phyloP scores from a whole-genome alignment of 2,329 filamentous ascomycete species.

The Exophiala sideris region DNA sequence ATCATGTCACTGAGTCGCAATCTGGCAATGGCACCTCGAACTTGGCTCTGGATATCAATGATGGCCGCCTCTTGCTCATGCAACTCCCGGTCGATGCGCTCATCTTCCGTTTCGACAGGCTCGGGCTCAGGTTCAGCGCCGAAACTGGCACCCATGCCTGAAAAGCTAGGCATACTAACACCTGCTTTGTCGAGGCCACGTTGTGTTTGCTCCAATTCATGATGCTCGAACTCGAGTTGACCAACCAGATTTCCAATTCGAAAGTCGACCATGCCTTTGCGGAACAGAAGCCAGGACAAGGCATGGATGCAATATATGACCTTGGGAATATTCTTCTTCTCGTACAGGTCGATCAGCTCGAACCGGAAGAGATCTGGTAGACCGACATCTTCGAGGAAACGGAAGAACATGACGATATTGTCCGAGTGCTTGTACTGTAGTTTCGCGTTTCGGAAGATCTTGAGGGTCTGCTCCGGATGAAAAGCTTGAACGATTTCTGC shows the following conservation, averaged over 20 bases:
- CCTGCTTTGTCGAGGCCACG: conserved; percentile 95
- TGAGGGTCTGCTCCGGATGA: conserved; percentile 68
- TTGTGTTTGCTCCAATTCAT: conserved; percentile 94
- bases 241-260: conserved; percentile 95
- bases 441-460: conserved; percentile 81
- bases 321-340: conserved; percentile 99
- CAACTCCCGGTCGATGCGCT: conserved; percentile 78
- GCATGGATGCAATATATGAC: conserved; percentile 99
- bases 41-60: conserved; percentile 79
- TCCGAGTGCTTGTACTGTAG: conserved; percentile 95
- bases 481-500: conserved; percentile 91
- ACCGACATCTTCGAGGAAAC: conserved; percentile 85
- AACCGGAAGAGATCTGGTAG: conserved; percentile 95
- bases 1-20: conserved; percentile 76
- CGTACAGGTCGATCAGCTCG: conserved; percentile 94
- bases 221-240: conserved; percentile 94
- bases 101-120: conserved; percentile 80
- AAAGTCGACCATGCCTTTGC: conserved; percentile 92
- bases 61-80: conserved; percentile 70
- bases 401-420: conserved; percentile 95
- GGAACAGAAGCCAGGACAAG: conserved; percentile 92
- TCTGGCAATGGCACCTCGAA: conserved; percentile 74
- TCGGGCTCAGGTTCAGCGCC: conserved; percentile 75
- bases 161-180: conserved; percentile 94
- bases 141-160: conserved; percentile 94